Percentiles rank a stretch among this genome's conserved stretches.
Evolutionary conservation across 1,284 basidiomycete species (phyloP).

Genomic region (Leccinum pachyderme): DNA sequence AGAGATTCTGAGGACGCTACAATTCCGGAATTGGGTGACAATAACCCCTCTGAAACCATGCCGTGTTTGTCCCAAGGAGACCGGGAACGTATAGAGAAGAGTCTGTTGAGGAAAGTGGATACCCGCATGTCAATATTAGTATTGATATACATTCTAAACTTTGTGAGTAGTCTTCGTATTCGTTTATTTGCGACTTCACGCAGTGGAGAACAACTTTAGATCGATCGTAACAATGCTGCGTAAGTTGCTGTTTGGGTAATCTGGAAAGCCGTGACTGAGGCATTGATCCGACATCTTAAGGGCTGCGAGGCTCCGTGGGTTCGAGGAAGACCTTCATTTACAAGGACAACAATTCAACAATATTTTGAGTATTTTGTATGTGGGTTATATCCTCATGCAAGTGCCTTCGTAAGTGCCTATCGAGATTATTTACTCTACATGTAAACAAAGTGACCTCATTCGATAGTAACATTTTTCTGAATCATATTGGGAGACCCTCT

Average conservation of each 20-base stretch:
- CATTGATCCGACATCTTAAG: conserved; percentile 16
- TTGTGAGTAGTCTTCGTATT: conserved; percentile 36
- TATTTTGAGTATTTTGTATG: conserved; percentile 70
- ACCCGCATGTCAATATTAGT: conserved; percentile 50
- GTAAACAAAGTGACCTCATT: not conserved
- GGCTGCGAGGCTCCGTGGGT: conserved; percentile 30
- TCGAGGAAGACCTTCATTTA: conserved; percentile 32
- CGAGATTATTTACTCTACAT: not conserved
- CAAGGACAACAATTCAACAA: conserved; percentile 63
- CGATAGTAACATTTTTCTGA: conserved; percentile 69
- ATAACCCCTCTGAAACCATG: not conserved
- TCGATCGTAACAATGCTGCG: conserved; percentile 71
- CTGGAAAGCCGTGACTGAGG: not conserved
- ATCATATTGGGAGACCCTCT: conserved; percentile 71
- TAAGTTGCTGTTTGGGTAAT: conserved; percentile 29
- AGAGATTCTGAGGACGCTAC: conserved; percentile 10
- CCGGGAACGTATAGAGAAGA: conserved; percentile 14
- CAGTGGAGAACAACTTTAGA: conserved; percentile 34
- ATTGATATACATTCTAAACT: conserved; percentile 57
- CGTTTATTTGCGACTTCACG: not conserved
- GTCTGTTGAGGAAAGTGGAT: conserved; percentile 38
- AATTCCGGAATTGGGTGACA: conserved; percentile 1
- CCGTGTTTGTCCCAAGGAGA: not conserved
- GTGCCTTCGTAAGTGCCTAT: conserved; percentile 42
- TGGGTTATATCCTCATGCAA: conserved; percentile 66